Evolutionary conservation across 495 filamentous ascomycete species (phyloP), one percentile per base, ranked within the genome.

Genomic region (Penicillium crystallinum): DNA sequence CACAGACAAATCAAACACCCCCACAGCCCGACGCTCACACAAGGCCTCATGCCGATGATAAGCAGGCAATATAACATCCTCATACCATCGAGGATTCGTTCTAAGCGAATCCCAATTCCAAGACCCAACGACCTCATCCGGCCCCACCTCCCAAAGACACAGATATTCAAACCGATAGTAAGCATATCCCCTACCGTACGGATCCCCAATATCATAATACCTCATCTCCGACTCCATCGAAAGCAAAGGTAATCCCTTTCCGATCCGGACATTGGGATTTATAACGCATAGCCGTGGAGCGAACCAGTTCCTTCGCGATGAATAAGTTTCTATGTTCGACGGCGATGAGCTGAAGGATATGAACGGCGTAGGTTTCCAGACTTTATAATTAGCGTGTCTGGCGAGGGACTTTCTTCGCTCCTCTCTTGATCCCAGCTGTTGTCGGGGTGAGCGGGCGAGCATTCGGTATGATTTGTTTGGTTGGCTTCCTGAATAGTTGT

Each of bases 141-240:
- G 46, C 23, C 35, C 40, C 1, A 49, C 35, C 46, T 49, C 46
- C 46, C 46, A 49, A 30, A 40, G 35, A 29, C 46, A 49, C 15
- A 49, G 35, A 49, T 40, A 40, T 31, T 49, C 46, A 49, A 31
- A 21, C 18, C 40, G 10, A 22, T 49, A 49, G 31, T 49, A 30
- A n/a, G 35, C 2, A 49, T 40, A 49, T 15, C 5, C 19, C 19
- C 22, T 40, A 3, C 15, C n/a, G 40, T 40, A 49, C 31, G 46
- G 46, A 22, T 49, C 46, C 18, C n/a, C 12, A 2, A 49, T 21
- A 14, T 27, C 35, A 27, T 49, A 49, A 37, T 49, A 39, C 27
- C 9, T 49, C 46, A 49, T 17, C 27, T 37, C 36, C 25, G 31
- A 22, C 5, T 49, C 46, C 46, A 37, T 27, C 22, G 39, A 18